These are phyloP conservation scores for Botryotinia calthae DNA, from an alignment of 2,329 filamentous ascomycete genomes.

Conservation along the genomic window DNA sequence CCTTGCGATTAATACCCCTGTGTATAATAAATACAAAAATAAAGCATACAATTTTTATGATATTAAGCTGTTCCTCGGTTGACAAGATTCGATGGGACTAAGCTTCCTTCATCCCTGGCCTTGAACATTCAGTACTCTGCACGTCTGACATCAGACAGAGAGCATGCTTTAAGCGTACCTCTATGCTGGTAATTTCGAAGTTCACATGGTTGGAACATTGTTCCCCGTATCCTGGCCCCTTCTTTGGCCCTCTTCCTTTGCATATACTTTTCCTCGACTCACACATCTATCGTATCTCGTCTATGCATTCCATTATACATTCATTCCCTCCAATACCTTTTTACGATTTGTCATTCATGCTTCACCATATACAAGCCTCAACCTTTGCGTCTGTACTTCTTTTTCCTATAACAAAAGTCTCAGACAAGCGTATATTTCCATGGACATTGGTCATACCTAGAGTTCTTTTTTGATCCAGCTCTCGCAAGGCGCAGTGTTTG, in stretches of 20 bases:
- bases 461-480: neutral
- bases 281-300: neutral
- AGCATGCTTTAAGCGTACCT: neutral
- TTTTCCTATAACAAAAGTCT: too few relatives aligned
- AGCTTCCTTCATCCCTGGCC: neutral
- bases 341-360: neutral
- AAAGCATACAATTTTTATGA: neutral
- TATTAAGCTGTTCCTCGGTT: neutral
- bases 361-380: too few relatives aligned
- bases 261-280: neutral
- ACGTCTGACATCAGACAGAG: neutral
- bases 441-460: neutral
- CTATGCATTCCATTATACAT: neutral
- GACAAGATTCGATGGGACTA: neutral
- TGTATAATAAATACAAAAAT: constrained; percentile 14
- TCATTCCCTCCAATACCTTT: neutral
- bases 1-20: neutral
- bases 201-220: neutral
- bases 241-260: neutral
- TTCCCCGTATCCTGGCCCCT: neutral
- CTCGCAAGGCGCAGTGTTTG: neutral
- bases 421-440: neutral
- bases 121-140: neutral
- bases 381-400: too few relatives aligned
- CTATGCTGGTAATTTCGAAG: neutral